Percentiles rank a stretch among this genome's conserved stretches.
Evolutionary conservation across 2,329 filamentous ascomycete genomes (phyloP).

Genomic region (Xylaria sp.): DNA sequence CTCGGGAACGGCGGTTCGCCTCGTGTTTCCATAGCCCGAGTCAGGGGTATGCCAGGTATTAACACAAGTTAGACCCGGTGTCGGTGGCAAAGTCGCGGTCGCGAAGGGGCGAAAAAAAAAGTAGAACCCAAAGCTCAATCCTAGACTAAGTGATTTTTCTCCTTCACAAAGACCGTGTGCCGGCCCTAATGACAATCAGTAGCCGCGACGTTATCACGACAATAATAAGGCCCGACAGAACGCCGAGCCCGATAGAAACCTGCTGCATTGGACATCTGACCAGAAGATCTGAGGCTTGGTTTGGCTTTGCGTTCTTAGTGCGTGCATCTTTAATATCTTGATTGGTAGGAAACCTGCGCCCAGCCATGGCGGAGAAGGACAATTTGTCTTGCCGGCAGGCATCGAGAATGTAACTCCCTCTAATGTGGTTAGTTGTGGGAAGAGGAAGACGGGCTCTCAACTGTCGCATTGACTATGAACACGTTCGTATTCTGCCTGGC

Average conservation of each 20-base stretch:
- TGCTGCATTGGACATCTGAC: slow-evolving; percentile 8
- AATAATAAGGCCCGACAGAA: neutral
- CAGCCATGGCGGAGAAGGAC: neutral
- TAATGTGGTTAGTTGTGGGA: neutral
- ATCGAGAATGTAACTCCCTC: slow-evolving; percentile 7
- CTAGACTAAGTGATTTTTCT: neutral
- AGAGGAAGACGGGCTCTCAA: neutral
- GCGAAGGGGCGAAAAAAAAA: neutral
- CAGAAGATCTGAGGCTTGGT: slow-evolving; percentile 1
- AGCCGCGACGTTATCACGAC: neutral
- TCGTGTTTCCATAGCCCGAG: neutral
- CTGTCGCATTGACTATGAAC: slow-evolving; percentile 17
- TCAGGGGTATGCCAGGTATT: slow-evolving; percentile 6
- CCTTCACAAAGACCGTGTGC: slow-evolving; percentile 1
- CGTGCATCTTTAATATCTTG: neutral
- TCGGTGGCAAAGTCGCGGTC: slow-evolving; percentile 5
- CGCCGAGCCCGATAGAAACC: neutral
- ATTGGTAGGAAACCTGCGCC: slow-evolving; percentile 11
- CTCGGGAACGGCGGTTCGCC: slow-evolving; percentile 12
- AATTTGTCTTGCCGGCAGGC: slow-evolving; percentile 6
- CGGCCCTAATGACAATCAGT: neutral
- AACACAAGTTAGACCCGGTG: slow-evolving; percentile 14
- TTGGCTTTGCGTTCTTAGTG: slow-evolving; percentile 1
- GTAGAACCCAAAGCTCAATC: neutral
- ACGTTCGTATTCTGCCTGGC: slow-evolving; percentile 19